Conservation (phyloP, 208 protist genomes). For the Leishmania turanica region DNA sequence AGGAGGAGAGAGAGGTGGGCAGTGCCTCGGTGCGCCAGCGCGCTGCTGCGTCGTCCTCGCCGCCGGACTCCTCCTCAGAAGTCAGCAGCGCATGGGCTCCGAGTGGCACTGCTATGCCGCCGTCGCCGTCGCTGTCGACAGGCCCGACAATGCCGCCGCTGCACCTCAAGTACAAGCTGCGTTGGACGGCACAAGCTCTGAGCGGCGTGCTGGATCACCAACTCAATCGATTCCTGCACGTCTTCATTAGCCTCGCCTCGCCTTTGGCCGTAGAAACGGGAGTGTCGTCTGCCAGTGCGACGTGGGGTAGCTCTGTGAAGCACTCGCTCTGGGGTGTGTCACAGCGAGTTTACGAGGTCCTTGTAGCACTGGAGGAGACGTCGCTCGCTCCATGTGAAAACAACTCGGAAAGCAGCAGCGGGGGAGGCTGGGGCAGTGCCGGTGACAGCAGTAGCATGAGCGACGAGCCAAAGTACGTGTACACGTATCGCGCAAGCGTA, state of each 20-base stretch:
- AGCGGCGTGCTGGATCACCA: slow-evolving; percentile 39
- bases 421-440: not conserved
- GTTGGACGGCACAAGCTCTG: slow-evolving; percentile 44
- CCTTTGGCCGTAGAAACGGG: slow-evolving; percentile 27
- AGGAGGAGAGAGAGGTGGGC: not conserved
- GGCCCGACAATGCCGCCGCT: slow-evolving; percentile 37
- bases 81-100: not conserved
- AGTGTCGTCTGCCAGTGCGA: not conserved
- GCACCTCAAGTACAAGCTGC: slow-evolving; percentile 42
- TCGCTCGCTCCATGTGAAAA: slow-evolving; percentile 15
- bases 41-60: too few species aligned
- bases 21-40: not conserved
- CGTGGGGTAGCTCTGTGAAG: not conserved
- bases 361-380: slow-evolving; percentile 51
- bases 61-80: not conserved
- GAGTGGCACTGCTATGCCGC: not conserved
- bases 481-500: slow-evolving; percentile 51
- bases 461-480: slow-evolving; percentile 25
- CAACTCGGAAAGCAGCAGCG: slow-evolving; percentile 1
- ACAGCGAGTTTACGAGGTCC: slow-evolving; percentile 32
- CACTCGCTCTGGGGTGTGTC: not conserved
- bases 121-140: not conserved
- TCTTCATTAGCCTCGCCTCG: slow-evolving; percentile 66
- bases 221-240: slow-evolving; percentile 65
- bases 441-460: not conserved